Percentiles rank a stretch among this genome's conserved stretches.
These are phyloP conservation scores for Choiromyces venosus DNA, from an alignment of 495 filamentous ascomycete genomes.

Conservation along the genomic window DNA sequence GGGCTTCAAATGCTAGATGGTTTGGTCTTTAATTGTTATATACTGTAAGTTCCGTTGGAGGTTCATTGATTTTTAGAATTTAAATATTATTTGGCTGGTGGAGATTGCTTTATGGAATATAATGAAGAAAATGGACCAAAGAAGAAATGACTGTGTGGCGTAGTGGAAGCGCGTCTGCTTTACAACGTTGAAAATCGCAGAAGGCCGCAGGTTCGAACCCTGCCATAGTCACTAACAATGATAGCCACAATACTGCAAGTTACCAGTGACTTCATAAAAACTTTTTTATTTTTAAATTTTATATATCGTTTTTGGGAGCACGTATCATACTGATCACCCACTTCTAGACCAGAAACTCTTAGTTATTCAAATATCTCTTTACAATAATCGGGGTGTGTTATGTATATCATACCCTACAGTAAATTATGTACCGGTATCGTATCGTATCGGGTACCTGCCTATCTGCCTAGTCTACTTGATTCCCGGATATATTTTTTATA, in stretches of 20 bases:
- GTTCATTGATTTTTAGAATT: background rate
- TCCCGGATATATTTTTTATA: background rate
- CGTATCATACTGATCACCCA: too few species aligned
- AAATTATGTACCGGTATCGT: too few species aligned
- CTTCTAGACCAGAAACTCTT: too few species aligned
- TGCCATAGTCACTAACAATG: constrained; percentile 34
- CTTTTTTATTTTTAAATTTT: background rate
- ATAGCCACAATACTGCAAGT: too few species aligned
- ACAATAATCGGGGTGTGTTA: too few species aligned
- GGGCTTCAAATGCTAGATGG: background rate
- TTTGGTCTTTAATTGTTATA: background rate
- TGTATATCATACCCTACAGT: too few species aligned
- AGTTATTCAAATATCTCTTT: too few species aligned
- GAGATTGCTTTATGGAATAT: background rate
- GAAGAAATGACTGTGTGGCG: constrained; percentile 34
- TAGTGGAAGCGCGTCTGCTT: constrained; percentile 41
- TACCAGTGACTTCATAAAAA: too few species aligned
- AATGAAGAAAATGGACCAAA: background rate
- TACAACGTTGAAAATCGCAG: constrained; percentile 22
- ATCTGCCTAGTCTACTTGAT: too few species aligned
- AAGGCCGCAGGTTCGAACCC: constrained; percentile 40
- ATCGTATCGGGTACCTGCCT: background rate
- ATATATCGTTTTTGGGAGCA: background rate
- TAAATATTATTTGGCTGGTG: background rate
- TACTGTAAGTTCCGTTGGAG: background rate